Evolutionary conservation across 2,329 filamentous ascomycete genomes (phyloP).

Genomic region (Penicillium rolfsii): DNA sequence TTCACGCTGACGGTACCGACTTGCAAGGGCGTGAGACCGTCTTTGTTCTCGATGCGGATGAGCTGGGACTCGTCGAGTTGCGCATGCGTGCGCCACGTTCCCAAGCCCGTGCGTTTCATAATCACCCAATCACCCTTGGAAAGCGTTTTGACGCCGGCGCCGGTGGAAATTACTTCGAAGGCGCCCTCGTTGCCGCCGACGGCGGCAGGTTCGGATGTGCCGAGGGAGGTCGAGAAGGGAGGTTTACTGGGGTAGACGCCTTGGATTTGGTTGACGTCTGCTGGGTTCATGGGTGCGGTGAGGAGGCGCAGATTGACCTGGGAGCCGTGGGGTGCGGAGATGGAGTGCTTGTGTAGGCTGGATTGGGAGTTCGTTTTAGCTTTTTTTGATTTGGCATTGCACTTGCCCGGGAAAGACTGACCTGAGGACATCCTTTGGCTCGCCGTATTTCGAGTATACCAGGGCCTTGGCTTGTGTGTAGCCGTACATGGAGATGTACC

Average conservation of each 20-base stretch:
- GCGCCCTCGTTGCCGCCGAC: constrained; percentile 76
- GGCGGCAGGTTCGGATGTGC: constrained; percentile 74
- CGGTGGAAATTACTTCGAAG: constrained; percentile 79
- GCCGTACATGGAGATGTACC: constrained; percentile 52
- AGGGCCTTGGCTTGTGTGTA: constrained; percentile 56
- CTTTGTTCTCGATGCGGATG: constrained; percentile 69
- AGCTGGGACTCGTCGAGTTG: constrained; percentile 65
- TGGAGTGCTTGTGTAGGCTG: constrained; percentile 53
- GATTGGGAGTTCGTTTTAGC: background rate
- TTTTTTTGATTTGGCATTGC: background rate
- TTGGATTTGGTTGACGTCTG: constrained; percentile 97
- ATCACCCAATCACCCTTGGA: constrained; percentile 90
- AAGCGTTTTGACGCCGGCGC: constrained; percentile 64
- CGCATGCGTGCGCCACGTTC: constrained; percentile 93
- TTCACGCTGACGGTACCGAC: constrained; percentile 90
- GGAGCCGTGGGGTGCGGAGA: constrained; percentile 58
- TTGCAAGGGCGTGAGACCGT: constrained; percentile 73
- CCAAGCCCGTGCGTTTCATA: constrained; percentile 78
- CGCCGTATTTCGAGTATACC: constrained; percentile 53
- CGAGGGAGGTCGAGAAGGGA: constrained; percentile 72
- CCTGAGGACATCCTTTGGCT: constrained; percentile 53
- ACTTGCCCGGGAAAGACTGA: constrained; percentile 23
- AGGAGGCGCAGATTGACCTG: constrained; percentile 82
- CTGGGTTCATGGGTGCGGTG: constrained; percentile 90
- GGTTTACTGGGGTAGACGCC: constrained; percentile 91